These are phyloP conservation scores for Fusarium torulosum DNA, from an alignment of 2,329 filamentous ascomycete genomes.

Conservation along the genomic window DNA sequence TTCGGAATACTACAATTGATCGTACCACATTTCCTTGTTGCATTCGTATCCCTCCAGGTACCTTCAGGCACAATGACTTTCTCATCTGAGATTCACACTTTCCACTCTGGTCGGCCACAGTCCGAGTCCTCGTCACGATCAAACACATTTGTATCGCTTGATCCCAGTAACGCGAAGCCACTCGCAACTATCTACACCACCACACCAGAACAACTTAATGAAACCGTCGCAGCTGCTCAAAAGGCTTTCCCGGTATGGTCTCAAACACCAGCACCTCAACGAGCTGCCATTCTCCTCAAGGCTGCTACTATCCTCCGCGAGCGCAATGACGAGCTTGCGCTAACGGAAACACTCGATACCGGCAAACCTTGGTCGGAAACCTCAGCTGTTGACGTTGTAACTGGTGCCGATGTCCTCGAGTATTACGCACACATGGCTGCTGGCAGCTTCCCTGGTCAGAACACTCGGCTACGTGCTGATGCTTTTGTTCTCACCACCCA, in stretches of 20 bases:
- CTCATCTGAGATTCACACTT: conserved; percentile 68
- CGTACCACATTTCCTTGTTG: not conserved
- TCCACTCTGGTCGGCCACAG: conserved; percentile 79
- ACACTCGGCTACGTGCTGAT: conserved; percentile 77
- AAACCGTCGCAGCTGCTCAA: conserved; percentile 77
- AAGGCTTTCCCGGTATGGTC: conserved; percentile 83
- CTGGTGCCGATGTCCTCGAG: conserved; percentile 86
- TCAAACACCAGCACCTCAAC: conserved; percentile 77
- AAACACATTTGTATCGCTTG: conserved; percentile 76
- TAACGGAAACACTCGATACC: conserved; percentile 84
- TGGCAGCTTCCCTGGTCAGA: conserved; percentile 84
- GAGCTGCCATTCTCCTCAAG: conserved; percentile 81
- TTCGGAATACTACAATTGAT: not conserved
- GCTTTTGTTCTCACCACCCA: conserved; percentile 88
- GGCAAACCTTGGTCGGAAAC: conserved; percentile 90
- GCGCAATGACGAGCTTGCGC: conserved; percentile 83
- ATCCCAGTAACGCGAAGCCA: conserved; percentile 77
- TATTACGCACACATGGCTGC: conserved; percentile 87
- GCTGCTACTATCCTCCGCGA: conserved; percentile 79
- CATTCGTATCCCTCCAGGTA: not conserved
- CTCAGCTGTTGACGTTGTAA: conserved; percentile 83
- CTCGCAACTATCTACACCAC: conserved; percentile 80
- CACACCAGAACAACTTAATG: conserved; percentile 74
- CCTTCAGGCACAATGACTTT: conserved; percentile 52
- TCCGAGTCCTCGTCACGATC: conserved; percentile 66